Conservation (phyloP, 2,329 filamentous ascomycete genomes). For the Metarhizium rileyi region DNA sequence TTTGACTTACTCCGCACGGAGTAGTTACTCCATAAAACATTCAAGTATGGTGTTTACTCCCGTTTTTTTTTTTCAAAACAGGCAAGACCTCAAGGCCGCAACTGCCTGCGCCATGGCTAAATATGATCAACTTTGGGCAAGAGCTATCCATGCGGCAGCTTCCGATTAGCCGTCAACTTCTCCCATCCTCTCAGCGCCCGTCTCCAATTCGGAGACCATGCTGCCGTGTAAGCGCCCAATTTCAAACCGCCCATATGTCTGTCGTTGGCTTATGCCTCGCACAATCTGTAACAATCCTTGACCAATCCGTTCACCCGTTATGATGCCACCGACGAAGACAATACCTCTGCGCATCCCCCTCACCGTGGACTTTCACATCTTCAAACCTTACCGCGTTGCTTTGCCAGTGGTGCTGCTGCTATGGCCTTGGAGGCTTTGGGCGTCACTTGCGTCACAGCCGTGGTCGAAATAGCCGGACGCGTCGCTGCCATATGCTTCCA, state of each 20-base stretch:
- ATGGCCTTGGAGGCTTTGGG: conserved; percentile 7
- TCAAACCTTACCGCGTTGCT: neutral
- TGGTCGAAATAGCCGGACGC: conserved; percentile 27
- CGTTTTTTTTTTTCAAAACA: too few relatives aligned
- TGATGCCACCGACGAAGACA: neutral
- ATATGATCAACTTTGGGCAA: neutral
- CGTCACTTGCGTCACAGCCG: conserved; percentile 23
- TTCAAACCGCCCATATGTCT: neutral
- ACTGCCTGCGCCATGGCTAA: neutral
- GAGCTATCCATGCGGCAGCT: neutral
- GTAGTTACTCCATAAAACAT: too few relatives aligned
- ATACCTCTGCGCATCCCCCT: neutral
- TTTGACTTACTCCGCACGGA: too few relatives aligned
- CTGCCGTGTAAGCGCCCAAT: neutral
- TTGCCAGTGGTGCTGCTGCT: neutral
- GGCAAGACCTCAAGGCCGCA: too few relatives aligned
- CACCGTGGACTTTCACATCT: neutral
- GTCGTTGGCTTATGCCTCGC: neutral
- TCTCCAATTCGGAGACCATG: neutral
- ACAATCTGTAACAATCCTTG: neutral
- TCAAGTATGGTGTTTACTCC: too few relatives aligned
- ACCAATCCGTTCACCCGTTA: neutral
- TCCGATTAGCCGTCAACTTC: neutral
- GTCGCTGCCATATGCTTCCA: conserved; percentile 22
- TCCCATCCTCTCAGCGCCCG: neutral